Conservation (phyloP, 169 alveolate genomes). For the Plasmodium inui region DNA sequence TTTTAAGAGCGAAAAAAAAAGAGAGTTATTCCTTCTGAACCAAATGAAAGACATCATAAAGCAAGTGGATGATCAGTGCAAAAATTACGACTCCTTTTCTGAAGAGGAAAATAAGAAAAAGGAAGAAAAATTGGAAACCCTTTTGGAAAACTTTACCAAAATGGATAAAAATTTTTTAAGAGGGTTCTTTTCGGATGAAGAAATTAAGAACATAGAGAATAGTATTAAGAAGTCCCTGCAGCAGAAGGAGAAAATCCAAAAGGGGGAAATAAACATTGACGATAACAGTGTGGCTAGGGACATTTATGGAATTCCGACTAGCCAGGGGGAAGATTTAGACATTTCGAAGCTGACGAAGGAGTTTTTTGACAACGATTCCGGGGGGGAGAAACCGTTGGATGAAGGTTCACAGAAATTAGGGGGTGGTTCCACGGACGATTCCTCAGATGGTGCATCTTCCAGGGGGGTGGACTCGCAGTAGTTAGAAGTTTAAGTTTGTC, state of each 20-base stretch:
- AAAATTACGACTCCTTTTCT: conserved; percentile 39
- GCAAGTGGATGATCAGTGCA: conserved; percentile 73
- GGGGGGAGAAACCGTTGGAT: background rate
- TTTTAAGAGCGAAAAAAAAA: conserved; percentile 68
- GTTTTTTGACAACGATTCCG: conserved; percentile 36
- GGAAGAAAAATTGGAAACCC: conserved; percentile 74
- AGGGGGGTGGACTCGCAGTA: conserved; percentile 46
- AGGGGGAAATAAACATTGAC: conserved; percentile 37
- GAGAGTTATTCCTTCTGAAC: conserved; percentile 39
- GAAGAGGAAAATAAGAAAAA: conserved; percentile 55
- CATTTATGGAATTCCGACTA: background rate
- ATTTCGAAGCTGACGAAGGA: conserved; percentile 54
- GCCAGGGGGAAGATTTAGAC: conserved; percentile 31
- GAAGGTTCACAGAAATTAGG: background rate
- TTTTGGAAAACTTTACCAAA: conserved; percentile 75
- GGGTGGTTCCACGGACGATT: background rate
- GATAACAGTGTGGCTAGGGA: conserved; percentile 13
- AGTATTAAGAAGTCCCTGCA: conserved; percentile 31
- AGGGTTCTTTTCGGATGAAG: conserved; percentile 74
- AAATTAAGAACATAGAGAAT: conserved; percentile 61
- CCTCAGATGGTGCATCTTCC: conserved; percentile 28
- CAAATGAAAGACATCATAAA: conserved; percentile 66
- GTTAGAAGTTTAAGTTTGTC: background rate
- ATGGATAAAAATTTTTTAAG: conserved; percentile 60
- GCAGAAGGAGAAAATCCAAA: conserved; percentile 65